These are phyloP conservation scores for Saturnispora hagleri DNA, from an alignment of 805 yeast species.

Conservation along the genomic window DNA sequence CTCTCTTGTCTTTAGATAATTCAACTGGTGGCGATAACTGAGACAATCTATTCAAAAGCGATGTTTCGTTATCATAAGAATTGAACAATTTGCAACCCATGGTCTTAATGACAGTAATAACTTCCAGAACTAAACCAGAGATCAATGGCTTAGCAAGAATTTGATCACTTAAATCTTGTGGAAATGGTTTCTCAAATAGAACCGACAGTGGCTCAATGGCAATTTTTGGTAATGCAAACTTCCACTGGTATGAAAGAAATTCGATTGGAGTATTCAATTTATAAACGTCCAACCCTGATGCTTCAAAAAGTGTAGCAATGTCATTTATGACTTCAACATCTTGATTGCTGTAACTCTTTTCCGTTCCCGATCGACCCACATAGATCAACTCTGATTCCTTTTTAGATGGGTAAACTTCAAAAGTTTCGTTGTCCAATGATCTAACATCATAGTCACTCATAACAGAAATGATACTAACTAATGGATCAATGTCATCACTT, in stretches of 20 bases:
- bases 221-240: conserved; percentile 67
- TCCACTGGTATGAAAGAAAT: conserved; percentile 73
- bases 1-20: conserved; percentile 27
- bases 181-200: conserved; percentile 61
- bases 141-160: conserved; percentile 80
- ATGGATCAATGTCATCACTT: conserved; percentile 13
- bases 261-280: conserved; percentile 45
- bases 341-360: conserved; percentile 32
- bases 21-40: conserved; percentile 32
- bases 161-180: conserved; percentile 48
- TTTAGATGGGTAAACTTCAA: conserved; percentile 27
- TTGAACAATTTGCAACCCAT: conserved; percentile 69
- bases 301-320: conserved; percentile 30
- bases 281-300: conserved; percentile 36
- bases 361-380: conserved; percentile 35
- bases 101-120: conserved; percentile 60
- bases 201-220: conserved; percentile 72
- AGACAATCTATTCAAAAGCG: conserved; percentile 46
- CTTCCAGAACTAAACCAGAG: conserved; percentile 70
- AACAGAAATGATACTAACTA: conserved; percentile 41
- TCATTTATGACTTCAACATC: conserved; percentile 32
- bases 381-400: conserved; percentile 39
- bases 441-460: conserved; percentile 57
- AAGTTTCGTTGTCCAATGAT: conserved; percentile 9
- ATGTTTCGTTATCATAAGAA: conserved; percentile 60